Evolutionary conservation across 768 basidiomycete genomes (phyloP), one percentile per base, ranked within the genome.

Genomic region (Kwoniella dejecticola): DNA sequence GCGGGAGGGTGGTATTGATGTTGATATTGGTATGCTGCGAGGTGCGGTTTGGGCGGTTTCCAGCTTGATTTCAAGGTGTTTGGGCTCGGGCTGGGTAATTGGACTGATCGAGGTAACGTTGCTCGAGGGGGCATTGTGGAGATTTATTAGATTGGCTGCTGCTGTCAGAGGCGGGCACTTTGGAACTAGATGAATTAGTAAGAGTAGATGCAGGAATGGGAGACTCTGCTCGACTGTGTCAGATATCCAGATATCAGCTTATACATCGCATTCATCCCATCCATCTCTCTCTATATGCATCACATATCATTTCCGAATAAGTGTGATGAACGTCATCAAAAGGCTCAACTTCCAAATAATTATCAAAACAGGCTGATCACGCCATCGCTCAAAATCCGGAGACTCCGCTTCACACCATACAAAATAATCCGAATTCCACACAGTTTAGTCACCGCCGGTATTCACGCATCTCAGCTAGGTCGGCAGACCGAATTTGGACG

Each of bases 1-100:
- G 45, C 19, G 7, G 53, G 47, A 38, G 54, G 52, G 52, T 23
- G 52, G 60, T n/a, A n/a, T n/a, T n/a, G n/a, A n/a, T n/a, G n/a
- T n/a, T n/a, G n/a, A n/a, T n/a, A n/a, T 24, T 62, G 60, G 42
- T 62, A 62, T 2, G 60, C 21, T 24, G 66, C 57, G 2, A 67
- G 47, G 26, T 67, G 66, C 4, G 66, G 66, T 60, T 67, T 67
- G 21, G 66, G 66, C 7, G 55, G 62, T 47, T 47, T 50, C 58
- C 61, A 67, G 48, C 42, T 47, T 49, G n/a, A 23, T 30, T n/a
- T n/a, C n/a, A n/a, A n/a, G n/a, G n/a, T n/a, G n/a, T n/a, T n/a
- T n/a, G n/a, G n/a, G n/a, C n/a, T n/a, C n/a, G n/a, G n/a, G 6
- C 57, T 33, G 15, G 61, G 58, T 4, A 67, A 52, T 29, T 63